Conservation (phyloP, 1,284 basidiomycete species). For the Ganoderma meredithae region DNA sequence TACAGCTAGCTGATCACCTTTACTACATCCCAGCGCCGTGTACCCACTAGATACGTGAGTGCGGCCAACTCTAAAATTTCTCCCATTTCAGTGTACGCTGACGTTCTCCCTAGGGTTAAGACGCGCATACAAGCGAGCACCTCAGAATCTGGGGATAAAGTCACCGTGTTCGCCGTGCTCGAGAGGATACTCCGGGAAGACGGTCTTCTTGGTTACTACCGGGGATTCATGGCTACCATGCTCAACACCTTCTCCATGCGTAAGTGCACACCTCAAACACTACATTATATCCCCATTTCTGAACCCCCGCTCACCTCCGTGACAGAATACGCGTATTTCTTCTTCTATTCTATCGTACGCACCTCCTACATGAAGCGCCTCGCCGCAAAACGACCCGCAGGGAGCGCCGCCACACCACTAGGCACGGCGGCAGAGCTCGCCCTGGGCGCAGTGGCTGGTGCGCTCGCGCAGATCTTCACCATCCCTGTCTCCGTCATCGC, state of each 20-base stretch:
- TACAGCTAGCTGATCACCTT: conserved; percentile 1
- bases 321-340: conserved; percentile 98
- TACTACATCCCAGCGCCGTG: conserved; percentile 66
- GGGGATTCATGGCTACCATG: conserved; percentile 98
- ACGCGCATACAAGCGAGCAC: conserved; percentile 89
- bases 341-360: conserved; percentile 95
- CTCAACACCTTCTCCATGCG: conserved; percentile 97
- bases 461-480: conserved; percentile 96
- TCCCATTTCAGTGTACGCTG: not conserved
- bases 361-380: conserved; percentile 81
- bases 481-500: conserved; percentile 98
- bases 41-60: conserved; percentile 96
- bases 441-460: conserved; percentile 93
- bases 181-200: conserved; percentile 80
- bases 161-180: conserved; percentile 73
- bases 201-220: conserved; percentile 86
- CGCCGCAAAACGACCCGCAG: conserved; percentile 59
- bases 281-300: conserved; percentile 31
- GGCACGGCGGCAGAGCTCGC: conserved; percentile 86
- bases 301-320: not conserved
- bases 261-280: conserved; percentile 51
- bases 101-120: conserved; percentile 73
- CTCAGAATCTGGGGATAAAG: conserved; percentile 54
- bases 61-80: conserved; percentile 16
- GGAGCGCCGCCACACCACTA: conserved; percentile 64